Evolutionary conservation across 1,284 basidiomycete genomes (phyloP), one percentile per base, ranked within the genome.

Genomic region (Ceratobasidium sp.): DNA sequence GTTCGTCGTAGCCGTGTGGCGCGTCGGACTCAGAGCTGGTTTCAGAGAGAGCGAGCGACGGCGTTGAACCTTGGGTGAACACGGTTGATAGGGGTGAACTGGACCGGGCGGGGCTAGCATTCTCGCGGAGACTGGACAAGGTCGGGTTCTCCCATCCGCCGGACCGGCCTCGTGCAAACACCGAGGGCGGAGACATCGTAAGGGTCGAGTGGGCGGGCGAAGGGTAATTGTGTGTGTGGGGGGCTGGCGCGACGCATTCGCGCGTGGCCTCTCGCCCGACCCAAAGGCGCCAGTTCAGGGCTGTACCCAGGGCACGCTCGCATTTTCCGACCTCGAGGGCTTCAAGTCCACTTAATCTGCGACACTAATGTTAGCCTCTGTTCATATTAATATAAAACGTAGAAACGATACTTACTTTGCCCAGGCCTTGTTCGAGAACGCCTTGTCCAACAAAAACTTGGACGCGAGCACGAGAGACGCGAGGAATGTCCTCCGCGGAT

Each of bases 391-490:
- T 27, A 48, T 19, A 34, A 2, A 3, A 13, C 13, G 39, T 34
- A 19, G 48, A 37, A 53, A n/a, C 83, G 22, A 43, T 34, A 71
- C 56, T 48, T 43, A 71, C 80, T 95, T 95, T 7, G 93, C 90
- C 16, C 92, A 95, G 79, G 96, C 95, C 22, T 90, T 88, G 81
- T 98, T 97, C 14, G 92, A 95, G 79, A 96, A 98, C 71, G 92
- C 95, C 71, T 92, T 90, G 80, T 98, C 96, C 83, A 96, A 94
- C 74, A 93, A 88, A 81, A 96, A 97, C 81, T 98, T 98, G 37
- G 92, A 91, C 0, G 95, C 95, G 56, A 95, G 85, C 76, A 98
- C 94, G 46, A 98, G 84, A 0, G 93, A 90, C 0, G 94, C 94
- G 11, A 97, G 85, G 82, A 98, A 97, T 1, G 94, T 89, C 51